Base-by-base conservation (phyloP, 192 early-diverging fungal species). In the Phycomyces blakesleeanus region DNA sequence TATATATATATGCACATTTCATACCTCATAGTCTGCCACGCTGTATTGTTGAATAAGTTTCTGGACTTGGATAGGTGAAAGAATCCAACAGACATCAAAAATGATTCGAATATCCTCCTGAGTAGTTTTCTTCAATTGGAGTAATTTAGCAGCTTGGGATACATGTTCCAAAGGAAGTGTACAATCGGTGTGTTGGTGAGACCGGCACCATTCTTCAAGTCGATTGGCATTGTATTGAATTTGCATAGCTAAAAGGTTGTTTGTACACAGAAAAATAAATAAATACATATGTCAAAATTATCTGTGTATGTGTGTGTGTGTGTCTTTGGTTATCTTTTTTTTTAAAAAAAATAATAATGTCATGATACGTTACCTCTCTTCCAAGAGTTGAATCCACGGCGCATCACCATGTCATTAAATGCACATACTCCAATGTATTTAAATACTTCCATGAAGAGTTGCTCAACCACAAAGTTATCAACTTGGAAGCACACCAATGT, bases 201-300 rank as follows among this genome's bases (percentile, higher is more conserved):
- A 85, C 73, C 93, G 94, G 86, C 94, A 97, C 97, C 97, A 99
- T 75, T 99, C 97, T 74, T 96, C 93, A 64, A 99, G 84, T 16
- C 93, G 83, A 3, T 90, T 91, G 53, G 97, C 87, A 63, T 99
- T 99, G 84, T 95, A 99, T 78, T 97, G 95, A 68, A 99, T 95
- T 84, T 99, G 97, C 83, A 95, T 93, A 39, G 85, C 85, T 84
- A 44, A 47, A 51, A n/a, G n/a, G n/a, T n/a, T n/a, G n/a, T n/a
- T n/a, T n/a, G n/a, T n/a, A n/a, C n/a, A n/a, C n/a, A n/a, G n/a
- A n/a, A n/a, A n/a, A n/a, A n/a, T n/a, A n/a, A n/a, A n/a, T n/a
- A n/a, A n/a, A n/a, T n/a, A n/a, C n/a, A n/a, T n/a, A n/a, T n/a
- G n/a, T n/a, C n/a, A n/a, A n/a, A n/a, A n/a, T n/a, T n/a, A n/a